Base-by-base conservation (phyloP, 2,329 filamentous ascomycete species). In the Chrysoporthe deuterocubensis region DNA sequence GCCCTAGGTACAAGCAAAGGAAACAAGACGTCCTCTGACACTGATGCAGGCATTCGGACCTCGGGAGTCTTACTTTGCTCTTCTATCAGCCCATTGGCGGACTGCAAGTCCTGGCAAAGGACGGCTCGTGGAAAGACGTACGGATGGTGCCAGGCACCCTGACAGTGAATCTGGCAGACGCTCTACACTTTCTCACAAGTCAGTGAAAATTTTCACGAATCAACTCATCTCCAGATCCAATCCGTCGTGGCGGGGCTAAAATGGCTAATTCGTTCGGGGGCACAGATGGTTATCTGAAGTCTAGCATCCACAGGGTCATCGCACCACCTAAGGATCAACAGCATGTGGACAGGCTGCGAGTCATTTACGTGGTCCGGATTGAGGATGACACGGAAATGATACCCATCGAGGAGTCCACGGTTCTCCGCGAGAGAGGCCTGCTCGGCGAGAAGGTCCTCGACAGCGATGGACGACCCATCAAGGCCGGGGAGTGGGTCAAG, bases 41-140 rank as follows among this genome's bases (percentile, higher is more conserved):
- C 3, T 4, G 5, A 16, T 21, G 1, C 57, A 71, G 84, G 0
- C 84, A 86, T 69, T 85, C 84, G 0, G 84, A 86, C 69, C 75
- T 86, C 8, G 83, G 83, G 0, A 84, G 81, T 0, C 75, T 87
- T 0, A 87, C 85, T 0, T 75, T 87, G 6, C 79, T 88, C 0
- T 87, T 88, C 77, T 81, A 84, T 1, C 85, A 87, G 69, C 85
- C 85, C 0, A 80, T 88, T 16, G 83, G 84, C 0, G 84, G 82
- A 0, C 76, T 87, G 13, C 85, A 88, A 72, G 82, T 84, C 3
- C 74, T 76, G 2, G 78, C 81, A 0, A 79, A 82, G n/a, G 78
- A 81, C 9, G 82, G 81, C 3, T 63, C 73, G 3, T 76, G 75
- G 75, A 76, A 75, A 67, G 72, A 75, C 67, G 75, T 75, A 5